Conservation (phyloP, 148 eudicot species). For the Mesembryanthemum crystallinum region DNA sequence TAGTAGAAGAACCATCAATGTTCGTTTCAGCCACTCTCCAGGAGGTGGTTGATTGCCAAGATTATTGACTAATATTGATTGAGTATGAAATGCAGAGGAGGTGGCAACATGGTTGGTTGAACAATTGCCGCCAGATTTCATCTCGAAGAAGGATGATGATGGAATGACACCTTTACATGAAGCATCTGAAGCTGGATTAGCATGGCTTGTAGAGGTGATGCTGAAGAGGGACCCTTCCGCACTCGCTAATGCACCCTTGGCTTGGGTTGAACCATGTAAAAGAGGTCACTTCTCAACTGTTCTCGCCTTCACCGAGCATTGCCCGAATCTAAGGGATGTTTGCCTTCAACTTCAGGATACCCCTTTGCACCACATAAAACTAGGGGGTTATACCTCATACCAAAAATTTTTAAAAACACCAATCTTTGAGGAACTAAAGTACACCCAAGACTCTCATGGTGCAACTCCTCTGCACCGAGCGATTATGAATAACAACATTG, state of each 20-base stretch:
- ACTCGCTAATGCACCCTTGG: background rate
- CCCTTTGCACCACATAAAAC: slow-evolving; percentile 17
- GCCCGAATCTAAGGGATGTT: background rate
- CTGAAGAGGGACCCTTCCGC: background rate
- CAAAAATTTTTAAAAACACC: background rate
- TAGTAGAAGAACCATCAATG: no score
- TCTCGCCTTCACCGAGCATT: background rate
- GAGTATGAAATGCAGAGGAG: background rate
- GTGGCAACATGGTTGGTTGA: background rate
- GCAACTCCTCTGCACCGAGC: slow-evolving; percentile 25
- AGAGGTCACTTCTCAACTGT: background rate
- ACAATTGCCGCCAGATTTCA: background rate
- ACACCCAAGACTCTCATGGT: background rate
- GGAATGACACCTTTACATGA: background rate
- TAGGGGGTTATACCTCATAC: background rate
- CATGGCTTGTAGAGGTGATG: background rate
- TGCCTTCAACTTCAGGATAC: slow-evolving; percentile 14
- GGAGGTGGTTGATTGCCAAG: no score
- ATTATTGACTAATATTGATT: background rate
- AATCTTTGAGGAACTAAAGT: background rate
- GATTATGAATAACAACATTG: background rate
- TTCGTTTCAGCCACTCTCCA: no score
- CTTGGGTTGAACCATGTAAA: slow-evolving; percentile 15
- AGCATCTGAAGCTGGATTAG: background rate
- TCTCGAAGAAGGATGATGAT: background rate